Conservation (phyloP, 108 stramenopile species). For the Parietichytrium sp. region DNA sequence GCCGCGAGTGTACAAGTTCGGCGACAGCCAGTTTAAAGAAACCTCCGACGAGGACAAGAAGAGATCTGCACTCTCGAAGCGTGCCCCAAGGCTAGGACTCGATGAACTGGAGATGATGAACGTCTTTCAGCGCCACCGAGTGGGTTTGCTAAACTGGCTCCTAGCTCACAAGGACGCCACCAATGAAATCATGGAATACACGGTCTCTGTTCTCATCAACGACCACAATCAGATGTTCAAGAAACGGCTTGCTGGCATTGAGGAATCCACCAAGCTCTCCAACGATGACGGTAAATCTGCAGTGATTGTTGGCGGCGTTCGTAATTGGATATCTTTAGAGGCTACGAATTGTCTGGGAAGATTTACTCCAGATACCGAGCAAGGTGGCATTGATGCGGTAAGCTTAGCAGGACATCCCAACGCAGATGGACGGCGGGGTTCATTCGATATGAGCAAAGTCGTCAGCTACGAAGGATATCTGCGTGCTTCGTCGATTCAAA, state of each 20-base stretch:
- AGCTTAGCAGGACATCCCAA: neutral
- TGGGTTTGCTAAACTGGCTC: neutral
- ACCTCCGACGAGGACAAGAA: constrained; percentile 39
- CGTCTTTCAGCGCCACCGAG: constrained; percentile 33
- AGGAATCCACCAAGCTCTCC: too few species aligned
- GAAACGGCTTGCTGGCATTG: too few species aligned
- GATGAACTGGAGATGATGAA: neutral
- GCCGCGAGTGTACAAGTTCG: constrained; percentile 43
- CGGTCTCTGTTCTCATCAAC: neutral
- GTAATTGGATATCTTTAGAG: neutral
- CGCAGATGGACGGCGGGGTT: neutral
- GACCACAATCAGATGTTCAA: neutral
- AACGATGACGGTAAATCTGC: too few species aligned
- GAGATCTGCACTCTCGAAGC: neutral
- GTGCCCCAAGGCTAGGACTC: constrained; percentile 18
- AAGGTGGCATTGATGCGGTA: neutral
- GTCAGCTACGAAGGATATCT: constrained; percentile 56
- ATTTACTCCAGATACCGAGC: constrained; percentile 15
- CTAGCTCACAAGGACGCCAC: neutral
- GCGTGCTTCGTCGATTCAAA: constrained; percentile 51
- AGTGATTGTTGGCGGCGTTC: neutral
- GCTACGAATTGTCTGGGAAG: constrained; percentile 14
- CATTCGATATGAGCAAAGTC: neutral
- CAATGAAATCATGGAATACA: neutral
- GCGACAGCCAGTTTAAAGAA: constrained; percentile 40